These are phyloP conservation scores for Licmophora abbreviata DNA, from an alignment of 108 stramenopile species.

Conservation along the genomic window DNA sequence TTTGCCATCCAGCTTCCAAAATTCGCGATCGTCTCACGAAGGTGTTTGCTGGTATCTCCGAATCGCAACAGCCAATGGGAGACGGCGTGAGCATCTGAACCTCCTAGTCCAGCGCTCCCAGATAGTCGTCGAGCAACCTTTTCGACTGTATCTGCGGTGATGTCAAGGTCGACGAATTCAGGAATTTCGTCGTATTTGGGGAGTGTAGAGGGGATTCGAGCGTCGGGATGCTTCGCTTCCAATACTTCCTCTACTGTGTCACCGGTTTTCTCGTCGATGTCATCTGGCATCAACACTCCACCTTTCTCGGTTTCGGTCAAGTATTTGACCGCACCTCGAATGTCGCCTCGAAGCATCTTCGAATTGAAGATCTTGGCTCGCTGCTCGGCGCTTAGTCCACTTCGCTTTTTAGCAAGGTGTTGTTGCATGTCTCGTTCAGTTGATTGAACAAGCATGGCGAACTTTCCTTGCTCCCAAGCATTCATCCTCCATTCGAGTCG, in stretches of 20 bases:
- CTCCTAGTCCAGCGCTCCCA: constrained; percentile 13
- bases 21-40: constrained; percentile 3
- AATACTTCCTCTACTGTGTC: constrained; percentile 15
- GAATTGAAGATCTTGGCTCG: constrained; percentile 15
- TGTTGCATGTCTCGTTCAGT: constrained; percentile 2
- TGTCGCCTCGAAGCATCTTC: constrained; percentile 12
- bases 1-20: constrained; percentile 17
- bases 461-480: constrained; percentile 12
- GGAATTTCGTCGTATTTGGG: constrained; percentile 1
- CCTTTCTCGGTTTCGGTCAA: constrained; percentile 10
- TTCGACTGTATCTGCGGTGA: constrained; percentile 14
- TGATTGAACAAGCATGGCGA: constrained; percentile 9
- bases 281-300: constrained; percentile 12
- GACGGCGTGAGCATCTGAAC: constrained; percentile 8
- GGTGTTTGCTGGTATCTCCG: background rate
- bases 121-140: constrained; percentile 12
- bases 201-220: constrained; percentile 1
- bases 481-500: constrained; percentile 9
- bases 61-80: constrained; percentile 13
- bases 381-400: constrained; percentile 6
- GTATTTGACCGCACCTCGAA: constrained; percentile 14
- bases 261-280: constrained; percentile 17
- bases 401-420: background rate
- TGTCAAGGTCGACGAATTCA: constrained; percentile 8
- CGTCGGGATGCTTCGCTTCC: constrained; percentile 14